phyloP scores from a whole-genome alignment of 2,329 filamentous ascomycete species.

The Myrmaecium sp. region DNA sequence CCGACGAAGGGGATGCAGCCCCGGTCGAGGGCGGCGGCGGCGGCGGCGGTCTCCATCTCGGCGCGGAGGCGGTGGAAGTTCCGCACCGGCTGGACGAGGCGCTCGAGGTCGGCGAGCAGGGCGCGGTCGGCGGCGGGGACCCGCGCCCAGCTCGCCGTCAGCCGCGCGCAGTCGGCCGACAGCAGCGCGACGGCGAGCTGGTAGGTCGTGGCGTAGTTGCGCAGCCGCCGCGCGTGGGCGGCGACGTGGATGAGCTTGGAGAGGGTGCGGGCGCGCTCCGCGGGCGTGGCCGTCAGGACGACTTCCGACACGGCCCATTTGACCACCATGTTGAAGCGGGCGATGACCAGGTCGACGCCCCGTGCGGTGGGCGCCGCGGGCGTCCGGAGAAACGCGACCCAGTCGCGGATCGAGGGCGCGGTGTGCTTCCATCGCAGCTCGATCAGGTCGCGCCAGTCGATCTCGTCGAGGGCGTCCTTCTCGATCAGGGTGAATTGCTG shows the following conservation, averaged over 20 bases:
- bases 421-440: conserved; percentile 69
- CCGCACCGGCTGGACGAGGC: conserved; percentile 55
- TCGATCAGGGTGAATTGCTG: conserved; percentile 77
- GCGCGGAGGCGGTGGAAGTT: conserved; percentile 63
- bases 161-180: conserved; percentile 51
- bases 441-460: conserved; percentile 77
- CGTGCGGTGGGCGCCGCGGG: conserved; percentile 53
- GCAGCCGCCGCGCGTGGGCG: conserved; percentile 53
- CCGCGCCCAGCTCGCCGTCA: conserved; percentile 54
- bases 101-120: conserved; percentile 52
- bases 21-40: conserved; percentile 43
- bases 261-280: conserved; percentile 59
- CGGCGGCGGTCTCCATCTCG: conserved; percentile 59
- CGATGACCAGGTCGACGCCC: conserved; percentile 69
- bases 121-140: conserved; percentile 48
- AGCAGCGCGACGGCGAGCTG: conserved; percentile 65
- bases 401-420: conserved; percentile 50
- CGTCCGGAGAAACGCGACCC: conserved; percentile 65
- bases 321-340: conserved; percentile 75
- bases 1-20: conserved; percentile 75
- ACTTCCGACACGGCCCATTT: conserved; percentile 75
- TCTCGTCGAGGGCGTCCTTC: conserved; percentile 70
- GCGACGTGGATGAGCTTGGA: conserved; percentile 75
- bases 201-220: conserved; percentile 72
- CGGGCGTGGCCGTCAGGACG: conserved; percentile 52